Percentiles rank a stretch among this genome's conserved stretches.
These are phyloP conservation scores for Umbilicus rupestris DNA, from an alignment of 164 flowering plant species.

Conservation along the genomic window DNA sequence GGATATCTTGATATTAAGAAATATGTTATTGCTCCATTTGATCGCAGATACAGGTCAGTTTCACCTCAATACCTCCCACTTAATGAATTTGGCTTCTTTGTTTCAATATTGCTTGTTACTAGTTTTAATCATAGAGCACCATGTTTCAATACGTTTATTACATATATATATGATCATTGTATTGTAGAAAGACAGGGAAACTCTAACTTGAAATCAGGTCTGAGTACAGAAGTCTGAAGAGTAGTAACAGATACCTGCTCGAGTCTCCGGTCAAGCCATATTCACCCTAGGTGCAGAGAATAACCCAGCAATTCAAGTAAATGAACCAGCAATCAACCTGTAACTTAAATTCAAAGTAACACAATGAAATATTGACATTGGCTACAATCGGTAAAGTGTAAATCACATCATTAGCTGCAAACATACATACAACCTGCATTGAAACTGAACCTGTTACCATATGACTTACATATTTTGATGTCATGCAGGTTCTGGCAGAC, in stretches of 20 bases:
- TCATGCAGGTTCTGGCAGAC: constrained; percentile 65
- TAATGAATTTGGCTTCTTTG: background rate
- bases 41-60: constrained; percentile 55
- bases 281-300: background rate
- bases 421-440: background rate
- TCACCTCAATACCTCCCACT: background rate
- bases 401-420: background rate
- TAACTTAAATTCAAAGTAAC: background rate
- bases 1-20: constrained; percentile 27
- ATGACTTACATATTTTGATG: background rate
- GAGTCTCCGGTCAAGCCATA: background rate
- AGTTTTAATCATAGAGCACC: background rate
- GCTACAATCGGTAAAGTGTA: background rate
- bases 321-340: background rate
- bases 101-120: background rate
- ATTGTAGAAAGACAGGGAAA: background rate
- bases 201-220: background rate
- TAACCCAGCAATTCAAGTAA: background rate
- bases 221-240: background rate
- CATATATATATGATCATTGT: background rate
- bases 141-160: background rate
- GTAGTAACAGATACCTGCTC: background rate
- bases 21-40: constrained; percentile 61
- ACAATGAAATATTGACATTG: background rate
- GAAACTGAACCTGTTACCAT: background rate